These are phyloP conservation scores for Fusarium sororula DNA, from an alignment of 2,329 filamentous ascomycete genomes.

Conservation along the genomic window DNA sequence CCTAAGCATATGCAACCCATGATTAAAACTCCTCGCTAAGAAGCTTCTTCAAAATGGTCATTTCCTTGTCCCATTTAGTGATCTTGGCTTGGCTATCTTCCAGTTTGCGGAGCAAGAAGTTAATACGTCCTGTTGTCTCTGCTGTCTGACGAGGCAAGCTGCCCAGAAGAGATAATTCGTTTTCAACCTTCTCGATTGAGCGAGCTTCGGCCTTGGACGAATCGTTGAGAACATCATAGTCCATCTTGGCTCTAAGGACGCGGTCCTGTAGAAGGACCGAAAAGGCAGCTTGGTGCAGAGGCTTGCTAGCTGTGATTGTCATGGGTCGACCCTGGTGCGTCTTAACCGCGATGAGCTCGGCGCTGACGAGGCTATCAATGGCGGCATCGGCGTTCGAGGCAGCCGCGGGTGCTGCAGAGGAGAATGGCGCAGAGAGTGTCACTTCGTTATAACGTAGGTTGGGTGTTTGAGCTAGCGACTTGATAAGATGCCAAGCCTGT, in stretches of 20 bases:
- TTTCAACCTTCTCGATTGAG: slow-evolving; percentile 80
- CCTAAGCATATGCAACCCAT: background rate
- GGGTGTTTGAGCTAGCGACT: slow-evolving; percentile 74
- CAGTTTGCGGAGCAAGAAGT: slow-evolving; percentile 80
- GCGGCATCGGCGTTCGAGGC: slow-evolving; percentile 74
- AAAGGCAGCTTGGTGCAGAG: slow-evolving; percentile 88
- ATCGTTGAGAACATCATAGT: slow-evolving; percentile 74
- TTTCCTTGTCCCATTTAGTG: slow-evolving; percentile 76
- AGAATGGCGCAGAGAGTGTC: slow-evolving; percentile 78
- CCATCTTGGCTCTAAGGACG: slow-evolving; percentile 77
- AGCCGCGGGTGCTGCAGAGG: slow-evolving; percentile 49
- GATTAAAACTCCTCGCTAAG: slow-evolving; percentile 54
- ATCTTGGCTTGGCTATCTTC: slow-evolving; percentile 79
- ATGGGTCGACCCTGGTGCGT: slow-evolving; percentile 80
- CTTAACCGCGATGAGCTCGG: slow-evolving; percentile 84
- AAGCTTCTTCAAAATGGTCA: slow-evolving; percentile 75
- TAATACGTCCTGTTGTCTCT: slow-evolving; percentile 72
- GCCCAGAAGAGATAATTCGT: slow-evolving; percentile 77
- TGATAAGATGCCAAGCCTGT: slow-evolving; percentile 92
- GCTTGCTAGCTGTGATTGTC: slow-evolving; percentile 80
- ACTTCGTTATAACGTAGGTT: slow-evolving; percentile 86
- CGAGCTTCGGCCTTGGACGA: slow-evolving; percentile 76
- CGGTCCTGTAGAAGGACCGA: slow-evolving; percentile 73
- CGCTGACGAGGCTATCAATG: slow-evolving; percentile 81
- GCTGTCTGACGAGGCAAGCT: slow-evolving; percentile 74